Percentiles rank a stretch among this genome's conserved stretches.
These are phyloP conservation scores for Globisporangium polare DNA, from an alignment of 352 stramenopile species.

Conservation along the genomic window DNA sequence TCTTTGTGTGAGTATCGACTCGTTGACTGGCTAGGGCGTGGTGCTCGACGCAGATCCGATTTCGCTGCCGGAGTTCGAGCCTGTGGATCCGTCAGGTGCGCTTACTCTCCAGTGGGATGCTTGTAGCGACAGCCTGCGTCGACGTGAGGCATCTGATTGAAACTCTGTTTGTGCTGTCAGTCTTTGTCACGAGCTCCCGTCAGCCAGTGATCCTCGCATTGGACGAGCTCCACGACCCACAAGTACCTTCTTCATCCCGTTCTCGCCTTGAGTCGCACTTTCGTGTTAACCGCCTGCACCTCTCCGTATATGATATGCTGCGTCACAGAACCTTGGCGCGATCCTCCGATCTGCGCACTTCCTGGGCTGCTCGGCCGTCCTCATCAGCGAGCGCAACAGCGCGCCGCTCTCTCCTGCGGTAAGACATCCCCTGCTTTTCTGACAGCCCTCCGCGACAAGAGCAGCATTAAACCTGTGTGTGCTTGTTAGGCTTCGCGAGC, in stretches of 20 bases:
- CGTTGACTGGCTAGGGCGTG: constrained; percentile 37
- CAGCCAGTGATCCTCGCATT: constrained; percentile 65
- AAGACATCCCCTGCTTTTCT: too few species aligned
- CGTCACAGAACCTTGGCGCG: constrained; percentile 57
- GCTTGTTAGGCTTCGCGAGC: constrained; percentile 48
- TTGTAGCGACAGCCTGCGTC: background rate
- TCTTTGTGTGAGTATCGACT: background rate
- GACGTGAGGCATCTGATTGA: background rate
- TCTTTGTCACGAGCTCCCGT: constrained; percentile 27
- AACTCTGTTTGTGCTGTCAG: constrained; percentile 17
- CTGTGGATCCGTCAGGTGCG: constrained; percentile 37
- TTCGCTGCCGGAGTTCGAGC: constrained; percentile 49
- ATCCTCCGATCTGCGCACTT: constrained; percentile 81
- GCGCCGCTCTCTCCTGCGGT: constrained; percentile 70
- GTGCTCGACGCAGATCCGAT: constrained; percentile 69
- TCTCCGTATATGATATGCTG: background rate
- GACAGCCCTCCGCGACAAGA: too few species aligned
- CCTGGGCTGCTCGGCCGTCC: constrained; percentile 56
- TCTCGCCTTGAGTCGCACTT: background rate
- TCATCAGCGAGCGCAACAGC: constrained; percentile 70
- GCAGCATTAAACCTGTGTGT: too few species aligned
- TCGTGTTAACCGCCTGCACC: background rate
- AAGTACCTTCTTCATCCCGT: constrained; percentile 22
- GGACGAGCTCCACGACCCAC: constrained; percentile 78
- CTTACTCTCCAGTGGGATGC: background rate